Evolutionary conservation across 495 filamentous ascomycete species (phyloP), one percentile per base, ranked within the genome.

Genomic region (Lepraria neglecta): DNA sequence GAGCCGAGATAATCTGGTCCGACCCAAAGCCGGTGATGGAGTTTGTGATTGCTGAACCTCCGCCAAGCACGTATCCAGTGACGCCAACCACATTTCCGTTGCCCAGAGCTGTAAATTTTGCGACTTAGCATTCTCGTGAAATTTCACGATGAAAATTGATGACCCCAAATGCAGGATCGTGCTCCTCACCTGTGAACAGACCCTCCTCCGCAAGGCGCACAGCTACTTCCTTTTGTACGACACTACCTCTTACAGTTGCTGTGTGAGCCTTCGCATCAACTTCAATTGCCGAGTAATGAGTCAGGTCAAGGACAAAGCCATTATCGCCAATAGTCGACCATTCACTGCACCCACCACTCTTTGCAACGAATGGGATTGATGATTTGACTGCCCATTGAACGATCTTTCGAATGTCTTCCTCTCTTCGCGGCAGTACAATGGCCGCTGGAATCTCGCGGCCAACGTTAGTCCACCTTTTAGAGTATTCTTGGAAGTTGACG

Each of bases 291-390:
- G 62, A 68, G 56, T 66, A 71, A n/a, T 48, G 56, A 44, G 61
- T 61, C 21, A 76, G 59, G 54, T 76, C 73, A 56, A 76, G 66
- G 24, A 74, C 61, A 30, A 73, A 59, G 14, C 73, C 73, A 19
- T 57, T 38, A 27, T 64, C 60, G n/a, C 60, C 54, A 31, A 65
- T 59, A 30, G 70, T 69, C 1, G 73, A 75, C 70, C 72, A 75
- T 31, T 62, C 58, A 63, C 70, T 74, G 51, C 68, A 66, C 1
- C 72, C 72, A 28, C 68, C 72, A 24, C 68, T 63, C 58, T 61
- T 69, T 7, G 64, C 12, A 24, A 75, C 70, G 55, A 74, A 71
- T 12, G 70, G 72, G 30, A 74, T 62, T 10, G 60, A 67, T 3
- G 47, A 47, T 21, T 64, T 28, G 47, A 65, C 38, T 15, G 69